Evolutionary conservation across 306 rosid species (phyloP).

Genomic region (Prunus mongolica): DNA sequence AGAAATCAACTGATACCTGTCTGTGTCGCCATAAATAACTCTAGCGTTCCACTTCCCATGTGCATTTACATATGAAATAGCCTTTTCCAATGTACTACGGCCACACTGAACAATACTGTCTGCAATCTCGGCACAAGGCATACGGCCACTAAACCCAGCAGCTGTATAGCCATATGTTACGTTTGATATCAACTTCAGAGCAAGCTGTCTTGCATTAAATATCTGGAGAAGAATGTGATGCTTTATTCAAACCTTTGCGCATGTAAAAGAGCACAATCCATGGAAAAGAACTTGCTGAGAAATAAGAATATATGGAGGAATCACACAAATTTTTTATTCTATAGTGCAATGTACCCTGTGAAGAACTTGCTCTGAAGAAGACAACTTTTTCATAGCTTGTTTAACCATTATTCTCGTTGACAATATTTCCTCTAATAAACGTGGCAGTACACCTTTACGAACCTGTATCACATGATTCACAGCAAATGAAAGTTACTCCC

Average conservation of each 20-base stretch:
- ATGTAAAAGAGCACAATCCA: background rate
- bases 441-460: constrained; percentile 80
- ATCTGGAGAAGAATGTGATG: constrained; percentile 48
- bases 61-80: constrained; percentile 77
- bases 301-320: constrained; percentile 11
- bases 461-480: constrained; percentile 46
- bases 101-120: constrained; percentile 97
- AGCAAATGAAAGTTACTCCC: background rate
- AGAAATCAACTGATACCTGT: constrained; percentile 50
- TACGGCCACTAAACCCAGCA: constrained; percentile 99
- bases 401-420: constrained; percentile 94
- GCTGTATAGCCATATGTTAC: constrained; percentile 96
- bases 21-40: constrained; percentile 97
- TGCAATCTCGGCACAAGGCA: constrained; percentile 99
- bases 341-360: constrained; percentile 59
- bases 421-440: constrained; percentile 83
- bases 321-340: constrained; percentile 2
- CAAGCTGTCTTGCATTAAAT: constrained; percentile 90
- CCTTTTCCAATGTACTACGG: constrained; percentile 81
- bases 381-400: constrained; percentile 78
- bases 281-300: background rate
- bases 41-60: constrained; percentile 83
- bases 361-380: constrained; percentile 74
- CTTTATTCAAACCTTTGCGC: background rate
- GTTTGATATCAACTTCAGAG: constrained; percentile 89